These are phyloP conservation scores for Rasamsonia emersonii DNA, from an alignment of 2,329 filamentous ascomycete genomes.

Conservation along the genomic window DNA sequence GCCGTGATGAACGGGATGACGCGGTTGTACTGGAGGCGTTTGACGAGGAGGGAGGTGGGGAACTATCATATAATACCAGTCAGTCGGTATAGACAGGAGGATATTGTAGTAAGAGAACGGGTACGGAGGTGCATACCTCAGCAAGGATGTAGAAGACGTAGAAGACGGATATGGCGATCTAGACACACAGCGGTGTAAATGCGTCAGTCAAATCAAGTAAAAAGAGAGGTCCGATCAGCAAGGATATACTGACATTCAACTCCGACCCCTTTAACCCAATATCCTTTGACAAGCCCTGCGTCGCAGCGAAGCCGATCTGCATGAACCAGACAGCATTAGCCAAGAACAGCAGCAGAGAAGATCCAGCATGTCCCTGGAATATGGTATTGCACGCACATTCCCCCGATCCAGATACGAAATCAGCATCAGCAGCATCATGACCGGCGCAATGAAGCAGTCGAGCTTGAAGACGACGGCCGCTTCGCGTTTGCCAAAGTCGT, in stretches of 20 bases:
- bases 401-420: slow-evolving; percentile 8
- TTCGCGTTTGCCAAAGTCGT: slow-evolving; percentile 1
- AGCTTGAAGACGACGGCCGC: slow-evolving; percentile 4
- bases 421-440: slow-evolving; percentile 8
- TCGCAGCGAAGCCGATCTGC: slow-evolving; percentile 5
- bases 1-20: slow-evolving; percentile 6
- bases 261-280: slow-evolving; percentile 4
- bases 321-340: neutral
- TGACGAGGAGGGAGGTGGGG: slow-evolving; percentile 5
- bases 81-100: too few species aligned
- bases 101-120: too few species aligned
- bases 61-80: slow-evolving; percentile 1
- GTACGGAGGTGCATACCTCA: neutral
- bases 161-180: slow-evolving; percentile 4
- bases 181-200: neutral
- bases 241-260: slow-evolving; percentile 4
- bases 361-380: neutral
- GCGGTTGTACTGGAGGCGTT: slow-evolving; percentile 7
- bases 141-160: slow-evolving; percentile 5
- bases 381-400: slow-evolving; percentile 1
- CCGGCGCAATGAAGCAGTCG: slow-evolving; percentile 6
- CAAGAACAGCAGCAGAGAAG: neutral
- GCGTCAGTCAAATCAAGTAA: neutral
- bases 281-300: slow-evolving; percentile 3
- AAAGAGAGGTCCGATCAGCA: too few species aligned